Percentiles rank a stretch among this genome's conserved stretches.
phyloP scores from a whole-genome alignment of 768 basidiomycete species.

The Phaeolepiota aurea region DNA sequence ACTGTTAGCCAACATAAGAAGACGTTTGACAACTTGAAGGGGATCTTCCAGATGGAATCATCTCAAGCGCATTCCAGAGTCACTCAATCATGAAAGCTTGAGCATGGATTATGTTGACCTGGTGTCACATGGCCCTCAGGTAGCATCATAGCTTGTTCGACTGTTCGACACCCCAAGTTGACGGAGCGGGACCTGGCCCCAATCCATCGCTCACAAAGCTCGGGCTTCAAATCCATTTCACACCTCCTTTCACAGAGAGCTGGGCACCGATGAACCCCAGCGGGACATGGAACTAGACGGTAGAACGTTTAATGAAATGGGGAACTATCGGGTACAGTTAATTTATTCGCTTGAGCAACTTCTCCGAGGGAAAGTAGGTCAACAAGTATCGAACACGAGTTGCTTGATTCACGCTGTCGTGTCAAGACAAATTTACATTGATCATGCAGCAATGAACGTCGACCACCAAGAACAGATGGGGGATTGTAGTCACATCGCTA shows the following conservation, averaged over 20 bases:
- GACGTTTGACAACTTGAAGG: neutral
- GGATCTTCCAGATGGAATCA: conserved; percentile 25
- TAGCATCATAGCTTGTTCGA: too few relatives aligned
- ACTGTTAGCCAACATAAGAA: neutral
- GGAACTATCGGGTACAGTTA: conserved; percentile 38
- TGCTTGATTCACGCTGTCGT: too few relatives aligned
- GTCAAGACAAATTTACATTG: too few relatives aligned
- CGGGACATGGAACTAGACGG: conserved; percentile 23
- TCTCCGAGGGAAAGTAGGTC: conserved; percentile 44
- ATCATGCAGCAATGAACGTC: too few relatives aligned
- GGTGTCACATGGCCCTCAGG: too few relatives aligned
- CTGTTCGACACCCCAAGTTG: too few relatives aligned
- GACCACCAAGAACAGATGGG: too few relatives aligned
- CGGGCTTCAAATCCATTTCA: too few relatives aligned
- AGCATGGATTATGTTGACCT: conserved; percentile 42
- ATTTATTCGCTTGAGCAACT: conserved; percentile 55
- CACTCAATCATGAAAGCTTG: conserved; percentile 31
- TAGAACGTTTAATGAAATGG: conserved; percentile 33
- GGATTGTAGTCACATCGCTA: too few relatives aligned
- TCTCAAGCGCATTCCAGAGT: conserved; percentile 24
- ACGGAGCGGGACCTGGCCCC: too few relatives aligned
- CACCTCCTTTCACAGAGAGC: too few relatives aligned
- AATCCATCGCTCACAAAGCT: conserved; percentile 24
- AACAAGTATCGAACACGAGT: too few relatives aligned
- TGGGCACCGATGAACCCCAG: conserved; percentile 19